Percentiles rank a stretch among this genome's conserved stretches.
Conservation (phyloP, 768 basidiomycete species). For the Kwoniella shandongensis region DNA sequence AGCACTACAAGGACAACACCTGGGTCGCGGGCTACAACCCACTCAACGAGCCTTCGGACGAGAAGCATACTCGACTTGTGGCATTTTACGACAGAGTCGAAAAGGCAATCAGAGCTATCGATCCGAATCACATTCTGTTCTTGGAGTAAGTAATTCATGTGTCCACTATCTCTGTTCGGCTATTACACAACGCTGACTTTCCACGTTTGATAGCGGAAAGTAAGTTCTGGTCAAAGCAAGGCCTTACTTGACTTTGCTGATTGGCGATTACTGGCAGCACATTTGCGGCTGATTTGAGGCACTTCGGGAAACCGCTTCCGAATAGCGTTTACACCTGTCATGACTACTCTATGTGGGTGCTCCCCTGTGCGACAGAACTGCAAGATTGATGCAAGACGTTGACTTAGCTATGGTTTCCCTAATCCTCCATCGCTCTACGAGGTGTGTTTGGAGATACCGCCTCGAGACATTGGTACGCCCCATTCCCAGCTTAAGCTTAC, state of each 20-base stretch:
- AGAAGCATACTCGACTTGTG: conserved; percentile 65
- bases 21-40: conserved; percentile 88
- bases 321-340: conserved; percentile 78
- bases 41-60: conserved; percentile 78
- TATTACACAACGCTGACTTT: background rate
- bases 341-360: conserved; percentile 61
- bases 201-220: conserved; percentile 22
- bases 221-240: conserved; percentile 2
- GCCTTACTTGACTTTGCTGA: background rate
- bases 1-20: conserved; percentile 70
- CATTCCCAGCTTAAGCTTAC: too few relatives aligned
- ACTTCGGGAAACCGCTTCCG: conserved; percentile 62
- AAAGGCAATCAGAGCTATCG: conserved; percentile 68
- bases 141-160: conserved; percentile 61
- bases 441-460: conserved; percentile 35
- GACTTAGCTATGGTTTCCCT: conserved; percentile 66
- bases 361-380: too few relatives aligned
- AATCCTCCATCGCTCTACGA: conserved; percentile 61
- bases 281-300: conserved; percentile 59
- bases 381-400: conserved; percentile 1
- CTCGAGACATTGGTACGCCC: too few relatives aligned
- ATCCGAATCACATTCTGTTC: conserved; percentile 71
- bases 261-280: conserved; percentile 58
- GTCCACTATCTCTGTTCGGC: background rate
- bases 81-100: conserved; percentile 69